phyloP scores from a whole-genome alignment of 2,329 filamentous ascomycete genomes.

The Camillea tinctor region DNA sequence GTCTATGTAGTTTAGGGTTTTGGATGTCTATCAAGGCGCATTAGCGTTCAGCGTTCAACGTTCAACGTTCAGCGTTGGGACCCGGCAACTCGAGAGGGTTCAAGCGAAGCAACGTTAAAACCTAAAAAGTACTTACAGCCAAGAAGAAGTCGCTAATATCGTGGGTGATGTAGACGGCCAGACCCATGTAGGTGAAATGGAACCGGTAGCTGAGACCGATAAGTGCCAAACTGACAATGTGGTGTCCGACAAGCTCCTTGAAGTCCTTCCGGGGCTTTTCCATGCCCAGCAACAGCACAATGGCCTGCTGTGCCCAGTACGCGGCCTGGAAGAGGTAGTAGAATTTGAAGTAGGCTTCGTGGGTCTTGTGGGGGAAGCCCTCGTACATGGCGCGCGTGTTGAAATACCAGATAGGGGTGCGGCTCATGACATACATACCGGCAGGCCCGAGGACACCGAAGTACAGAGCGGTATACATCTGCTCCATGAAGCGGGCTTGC shows the following conservation, averaged over 20 bases:
- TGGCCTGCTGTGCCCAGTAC: conserved; percentile 93
- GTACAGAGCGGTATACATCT: conserved; percentile 91
- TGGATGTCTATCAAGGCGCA: conserved; percentile 65
- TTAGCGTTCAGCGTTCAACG: conserved; percentile 18
- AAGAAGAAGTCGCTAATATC: conserved; percentile 96
- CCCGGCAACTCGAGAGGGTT: not conserved
- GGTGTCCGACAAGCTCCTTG: conserved; percentile 87
- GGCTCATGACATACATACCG: conserved; percentile 86
- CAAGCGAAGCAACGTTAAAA: not conserved
- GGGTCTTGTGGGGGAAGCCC: conserved; percentile 77
- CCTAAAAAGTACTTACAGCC: conserved; percentile 58
- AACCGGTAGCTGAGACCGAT: conserved; percentile 90
- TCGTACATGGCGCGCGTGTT: conserved; percentile 90
- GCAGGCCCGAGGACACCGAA: conserved; percentile 79
- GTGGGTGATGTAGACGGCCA: conserved; percentile 92
- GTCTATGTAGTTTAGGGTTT: conserved; percentile 88
- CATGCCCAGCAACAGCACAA: conserved; percentile 81
- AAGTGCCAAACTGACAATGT: conserved; percentile 82
- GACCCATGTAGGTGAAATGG: conserved; percentile 93
- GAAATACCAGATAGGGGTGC: conserved; percentile 94
- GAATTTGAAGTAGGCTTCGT: conserved; percentile 82
- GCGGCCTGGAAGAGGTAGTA: conserved; percentile 94
- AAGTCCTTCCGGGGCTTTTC: conserved; percentile 96
- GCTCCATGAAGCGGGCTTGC: conserved; percentile 92
- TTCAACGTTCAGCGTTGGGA: conserved; percentile 17